Evolutionary conservation across 768 basidiomycete species (phyloP), one percentile per base, ranked within the genome.

Genomic region (Gyrodon lividus): DNA sequence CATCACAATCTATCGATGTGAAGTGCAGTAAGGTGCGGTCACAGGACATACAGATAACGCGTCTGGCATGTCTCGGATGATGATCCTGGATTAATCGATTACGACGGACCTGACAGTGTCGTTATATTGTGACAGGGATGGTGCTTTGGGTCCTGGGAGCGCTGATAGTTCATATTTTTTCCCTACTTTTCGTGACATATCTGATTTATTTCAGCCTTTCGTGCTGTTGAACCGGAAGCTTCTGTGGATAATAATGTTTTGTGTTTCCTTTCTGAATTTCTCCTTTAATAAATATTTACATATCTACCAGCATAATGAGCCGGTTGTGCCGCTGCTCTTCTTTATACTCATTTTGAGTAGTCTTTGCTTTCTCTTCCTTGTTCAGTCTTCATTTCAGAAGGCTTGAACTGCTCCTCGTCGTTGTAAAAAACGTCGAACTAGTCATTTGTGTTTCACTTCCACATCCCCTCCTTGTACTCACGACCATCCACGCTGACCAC

Each of bases 401-500:
- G 50, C 65, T 59, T 41, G 58, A 50, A 33, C 51, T 43, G 10
- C 40, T 57, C 61, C 12, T 56, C 55, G 58, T 65, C 61, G 60
- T 60, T 42, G 48, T 46, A 48, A 45, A 40, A 60, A 59, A 43
- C 64, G 61, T 63, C 51, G 56, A 48, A 51, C 51, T 43, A 34
- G 44, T 37, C 44, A 28, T 35, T 28, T 34, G 45, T 56, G 63
- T 48, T 45, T 63, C 54, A 2, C 65, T 65, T 60, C 41, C 33
- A 57, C 48, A 49, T 55, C 46, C 62, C 52, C 50, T 61, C 54
- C 52, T 63, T 63, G 55, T 48, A 42, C 53, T 65, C 58, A 65
- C 68, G 67, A 72, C 66, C 54, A 34, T 61, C 61, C 57, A 74
- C 71, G 69, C 65, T 69, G 60, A 72, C 75, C 61, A 73, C 71